Conservation (phyloP, 2,329 filamentous ascomycete species). For the Aspergillus quadrilineatus region DNA sequence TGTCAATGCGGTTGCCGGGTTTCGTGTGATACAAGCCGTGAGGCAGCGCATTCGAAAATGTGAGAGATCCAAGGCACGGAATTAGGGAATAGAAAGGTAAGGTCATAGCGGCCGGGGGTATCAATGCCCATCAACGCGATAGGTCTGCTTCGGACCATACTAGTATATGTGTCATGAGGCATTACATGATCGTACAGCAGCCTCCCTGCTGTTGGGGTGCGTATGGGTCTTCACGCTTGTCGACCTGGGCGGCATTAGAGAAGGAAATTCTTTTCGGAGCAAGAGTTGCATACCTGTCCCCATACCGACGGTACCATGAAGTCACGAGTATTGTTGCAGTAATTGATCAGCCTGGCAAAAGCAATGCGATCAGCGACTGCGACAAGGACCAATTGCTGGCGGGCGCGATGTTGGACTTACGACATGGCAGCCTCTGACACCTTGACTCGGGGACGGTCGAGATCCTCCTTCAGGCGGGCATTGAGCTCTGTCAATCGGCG, state of each 20-base stretch:
- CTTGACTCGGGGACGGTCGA: constrained; percentile 92
- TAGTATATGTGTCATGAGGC: constrained; percentile 29
- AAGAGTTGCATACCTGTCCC: constrained; percentile 62
- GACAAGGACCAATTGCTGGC: constrained; percentile 1
- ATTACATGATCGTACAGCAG: constrained; percentile 94
- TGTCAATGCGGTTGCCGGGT: constrained; percentile 9
- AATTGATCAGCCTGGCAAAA: constrained; percentile 78
- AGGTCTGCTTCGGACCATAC: constrained; percentile 26
- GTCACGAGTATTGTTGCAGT: constrained; percentile 96
- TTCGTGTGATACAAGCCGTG: constrained; percentile 10
- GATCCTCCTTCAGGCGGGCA: constrained; percentile 89
- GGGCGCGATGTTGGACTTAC: constrained; percentile 50
- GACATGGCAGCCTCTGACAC: constrained; percentile 90
- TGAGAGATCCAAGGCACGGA: constrained; percentile 17
- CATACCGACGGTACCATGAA: constrained; percentile 99
- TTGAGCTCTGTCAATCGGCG: constrained; percentile 95
- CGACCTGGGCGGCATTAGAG: constrained; percentile 56
- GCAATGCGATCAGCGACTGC: constrained; percentile 11
- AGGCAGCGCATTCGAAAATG: constrained; percentile 14
- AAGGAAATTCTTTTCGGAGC: not conserved
- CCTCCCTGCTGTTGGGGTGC: constrained; percentile 88
- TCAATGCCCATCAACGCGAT: constrained; percentile 19
- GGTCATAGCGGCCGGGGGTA: constrained; percentile 24
- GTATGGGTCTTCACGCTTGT: constrained; percentile 97
- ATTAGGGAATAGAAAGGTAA: constrained; percentile 22